Conservation (phyloP, 2,329 filamentous ascomycete species). For the Monosporascus sp. region DNA sequence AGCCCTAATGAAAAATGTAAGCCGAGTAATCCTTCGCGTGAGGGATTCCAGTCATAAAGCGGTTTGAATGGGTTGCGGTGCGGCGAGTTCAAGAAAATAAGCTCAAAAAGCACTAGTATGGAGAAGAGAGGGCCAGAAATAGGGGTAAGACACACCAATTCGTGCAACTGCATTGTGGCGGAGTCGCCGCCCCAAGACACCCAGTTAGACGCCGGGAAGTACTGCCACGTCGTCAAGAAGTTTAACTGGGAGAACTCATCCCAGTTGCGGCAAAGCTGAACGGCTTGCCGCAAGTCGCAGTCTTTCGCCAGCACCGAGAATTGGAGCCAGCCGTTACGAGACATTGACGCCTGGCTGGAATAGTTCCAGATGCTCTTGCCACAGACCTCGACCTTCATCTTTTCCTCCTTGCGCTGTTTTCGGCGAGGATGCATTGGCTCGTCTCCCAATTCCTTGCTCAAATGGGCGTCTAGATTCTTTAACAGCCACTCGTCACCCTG, state of each 20-base stretch:
- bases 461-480: conserved; percentile 27
- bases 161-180: conserved; percentile 32
- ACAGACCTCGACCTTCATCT: conserved; percentile 40
- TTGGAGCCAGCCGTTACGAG: conserved; percentile 42
- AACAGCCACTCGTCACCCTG: conserved; percentile 16
- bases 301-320: conserved; percentile 46
- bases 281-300: conserved; percentile 36
- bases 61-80: no score
- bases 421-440: neutral
- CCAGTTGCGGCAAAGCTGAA: conserved; percentile 44
- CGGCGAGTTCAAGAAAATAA: no score
- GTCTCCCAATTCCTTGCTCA: conserved; percentile 22
- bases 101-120: neutral
- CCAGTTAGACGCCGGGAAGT: conserved; percentile 43
- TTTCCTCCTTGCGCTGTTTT: conserved; percentile 20
- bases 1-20: conserved; percentile 14
- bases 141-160: conserved; percentile 24
- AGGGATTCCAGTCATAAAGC: no score
- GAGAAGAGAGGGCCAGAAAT: neutral
- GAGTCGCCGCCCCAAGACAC: conserved; percentile 33
- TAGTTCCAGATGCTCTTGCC: conserved; percentile 46
- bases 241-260: conserved; percentile 44
- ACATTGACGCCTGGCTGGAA: conserved; percentile 40
- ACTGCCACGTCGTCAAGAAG: conserved; percentile 37
- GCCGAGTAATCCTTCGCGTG: neutral